phyloP scores from a whole-genome alignment of 2,329 filamentous ascomycete genomes.

The Metarhizium album region DNA sequence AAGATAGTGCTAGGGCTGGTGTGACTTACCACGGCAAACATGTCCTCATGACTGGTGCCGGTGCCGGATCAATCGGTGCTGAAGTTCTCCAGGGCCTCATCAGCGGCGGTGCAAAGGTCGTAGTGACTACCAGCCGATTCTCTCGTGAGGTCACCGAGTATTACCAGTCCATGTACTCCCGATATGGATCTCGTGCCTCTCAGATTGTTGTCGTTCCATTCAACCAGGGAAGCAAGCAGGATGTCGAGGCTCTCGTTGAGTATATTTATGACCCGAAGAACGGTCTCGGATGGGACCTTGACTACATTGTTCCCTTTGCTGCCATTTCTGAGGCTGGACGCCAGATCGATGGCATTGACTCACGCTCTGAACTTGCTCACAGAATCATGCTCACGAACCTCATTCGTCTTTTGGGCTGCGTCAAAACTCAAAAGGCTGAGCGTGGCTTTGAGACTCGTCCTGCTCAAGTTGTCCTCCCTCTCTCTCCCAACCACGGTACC shows the following conservation, averaged over 20 bases:
- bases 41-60: conserved; percentile 94
- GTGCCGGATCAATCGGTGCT: conserved; percentile 93
- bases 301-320: conserved; percentile 91
- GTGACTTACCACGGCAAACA: conserved; percentile 93
- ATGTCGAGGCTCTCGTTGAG: conserved; percentile 84
- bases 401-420: conserved; percentile 74
- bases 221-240: conserved; percentile 98
- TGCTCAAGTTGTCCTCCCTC: conserved; percentile 87
- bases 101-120: conserved; percentile 90
- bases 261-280: conserved; percentile 97
- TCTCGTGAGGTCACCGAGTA: conserved; percentile 97
- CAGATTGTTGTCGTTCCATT: conserved; percentile 97
- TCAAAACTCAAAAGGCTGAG: conserved; percentile 84
- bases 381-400: conserved; percentile 99
- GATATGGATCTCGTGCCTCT: conserved; percentile 85
- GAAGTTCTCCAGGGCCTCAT: conserved; percentile 94
- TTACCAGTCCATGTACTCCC: conserved; percentile 97
- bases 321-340: conserved; percentile 96
- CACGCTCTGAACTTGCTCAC: conserved; percentile 93
- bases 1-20: conserved; percentile 76
- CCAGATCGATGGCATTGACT: conserved; percentile 94
- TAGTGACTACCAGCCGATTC: conserved; percentile 94
- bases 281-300: conserved; percentile 95
- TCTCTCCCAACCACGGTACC: conserved; percentile 96
- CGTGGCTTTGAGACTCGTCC: conserved; percentile 90